Evolutionary conservation across 208 protist genomes (phyloP), one percentile per base, ranked within the genome.

Genomic region (Leishmania martiniquensis): DNA sequence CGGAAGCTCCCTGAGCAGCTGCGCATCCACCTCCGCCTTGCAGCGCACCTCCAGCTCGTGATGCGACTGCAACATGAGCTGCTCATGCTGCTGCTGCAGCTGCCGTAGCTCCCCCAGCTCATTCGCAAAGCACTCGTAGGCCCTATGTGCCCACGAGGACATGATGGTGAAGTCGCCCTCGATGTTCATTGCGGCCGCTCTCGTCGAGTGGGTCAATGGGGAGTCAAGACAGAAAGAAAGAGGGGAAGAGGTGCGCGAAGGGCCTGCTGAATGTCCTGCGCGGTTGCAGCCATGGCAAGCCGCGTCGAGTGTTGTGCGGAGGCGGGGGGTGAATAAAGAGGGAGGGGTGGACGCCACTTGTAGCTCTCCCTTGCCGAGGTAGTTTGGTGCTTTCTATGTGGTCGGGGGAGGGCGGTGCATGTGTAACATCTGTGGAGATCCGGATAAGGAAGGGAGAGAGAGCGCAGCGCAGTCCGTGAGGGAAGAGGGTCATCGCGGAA

Each of bases 81-180:
- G 77, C 29, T 87, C 83, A 32, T 94, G 87, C 60, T 65, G 57
- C 75, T 83, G 59, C 54, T 87, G 80, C 29, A 96, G 78, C 63
- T 82, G 57, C 63, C 89, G 83, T 32, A 96, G 65, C 70, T 94
- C 88, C 17, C 80, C 76, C 17, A 96, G 78, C 69, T 96, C 92
- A 32, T 83, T 85, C 9, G 62, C 76, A 55, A 96, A 96, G 39
- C 90, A 83, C 15, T 87, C 69, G 22, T 87, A 80, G 3, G 86
- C 90, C 45, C 76, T 77, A 17, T 80, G 45, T 45, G 80, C 79
- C 92, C 92, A 96, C n/a, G 88, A 88, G 54, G 90, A 84, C 57
- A 91, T 39, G 25, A 92, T 81, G 13, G 84, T 77, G n/a, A 81
- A 81, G 68, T 93, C 87, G 3, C 81, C 72, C 37, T 84, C 80